Percentiles rank a stretch among this genome's conserved stretches.
Evolutionary conservation across 768 basidiomycete species (phyloP).

Genomic region (Cubamyces sp.): DNA sequence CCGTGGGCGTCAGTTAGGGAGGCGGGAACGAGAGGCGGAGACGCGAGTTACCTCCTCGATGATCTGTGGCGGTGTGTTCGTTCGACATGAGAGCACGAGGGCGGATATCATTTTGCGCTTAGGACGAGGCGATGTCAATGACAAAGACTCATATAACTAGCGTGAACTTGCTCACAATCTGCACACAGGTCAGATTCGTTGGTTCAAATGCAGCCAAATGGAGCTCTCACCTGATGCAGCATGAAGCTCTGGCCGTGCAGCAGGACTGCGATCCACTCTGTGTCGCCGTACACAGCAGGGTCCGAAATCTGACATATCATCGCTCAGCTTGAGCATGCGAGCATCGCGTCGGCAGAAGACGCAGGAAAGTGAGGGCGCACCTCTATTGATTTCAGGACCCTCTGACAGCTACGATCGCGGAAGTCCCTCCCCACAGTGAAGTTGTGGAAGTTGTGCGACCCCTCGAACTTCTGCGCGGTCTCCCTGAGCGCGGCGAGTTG

Average conservation of each 20-base stretch:
- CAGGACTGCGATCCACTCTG: constrained; percentile 92
- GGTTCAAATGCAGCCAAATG: background rate
- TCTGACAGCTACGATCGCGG: constrained; percentile 76
- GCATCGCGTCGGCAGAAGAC: background rate
- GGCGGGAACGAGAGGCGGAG: background rate
- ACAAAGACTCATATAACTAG: constrained; percentile 7
- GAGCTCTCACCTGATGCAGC: constrained; percentile 58
- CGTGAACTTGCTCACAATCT: constrained; percentile 23
- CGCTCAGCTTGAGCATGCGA: background rate
- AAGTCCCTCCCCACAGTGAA: constrained; percentile 91
- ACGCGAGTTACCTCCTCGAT: constrained; percentile 63
- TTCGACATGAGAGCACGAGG: constrained; percentile 79
- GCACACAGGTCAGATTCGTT: constrained; percentile 8
- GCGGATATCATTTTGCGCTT: constrained; percentile 97
- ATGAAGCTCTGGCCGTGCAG: constrained; percentile 99
- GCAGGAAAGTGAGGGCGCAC: constrained; percentile 42
- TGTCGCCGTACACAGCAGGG: constrained; percentile 87
- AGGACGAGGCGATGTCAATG: constrained; percentile 2
- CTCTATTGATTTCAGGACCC: constrained; percentile 89
- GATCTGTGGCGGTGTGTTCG: constrained; percentile 71
- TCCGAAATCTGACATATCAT: constrained; percentile 61
- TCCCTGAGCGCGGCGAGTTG: constrained; percentile 60
- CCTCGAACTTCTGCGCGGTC: constrained; percentile 69
- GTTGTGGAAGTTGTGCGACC: constrained; percentile 97
- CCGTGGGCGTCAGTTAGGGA: too few relatives aligned